Conservation (phyloP, 441 rosid species). For the Daphne laureola region DNA sequence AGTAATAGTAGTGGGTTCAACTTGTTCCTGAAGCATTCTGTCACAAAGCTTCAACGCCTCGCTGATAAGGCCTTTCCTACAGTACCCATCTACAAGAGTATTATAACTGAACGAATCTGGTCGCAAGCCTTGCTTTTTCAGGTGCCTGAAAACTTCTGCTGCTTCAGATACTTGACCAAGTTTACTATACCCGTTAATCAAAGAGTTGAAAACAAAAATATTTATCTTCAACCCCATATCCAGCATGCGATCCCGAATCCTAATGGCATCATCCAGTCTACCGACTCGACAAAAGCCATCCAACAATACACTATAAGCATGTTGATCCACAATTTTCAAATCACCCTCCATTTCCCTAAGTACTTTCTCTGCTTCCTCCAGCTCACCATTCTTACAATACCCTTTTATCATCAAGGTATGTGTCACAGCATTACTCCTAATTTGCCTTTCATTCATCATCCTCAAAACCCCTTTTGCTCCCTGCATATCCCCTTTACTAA, state of each 20-base stretch:
- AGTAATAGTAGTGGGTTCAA: constrained; percentile 41
- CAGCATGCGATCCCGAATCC: constrained; percentile 57
- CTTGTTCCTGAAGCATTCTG: constrained; percentile 39
- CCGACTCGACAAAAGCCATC: constrained; percentile 67
- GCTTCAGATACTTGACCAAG: constrained; percentile 43
- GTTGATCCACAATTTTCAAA: constrained; percentile 42
- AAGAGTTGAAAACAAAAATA: constrained; percentile 56
- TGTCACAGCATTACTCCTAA: constrained; percentile 43
- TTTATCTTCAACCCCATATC: constrained; percentile 53
- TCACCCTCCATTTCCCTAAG: constrained; percentile 31
- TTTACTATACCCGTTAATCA: constrained; percentile 79
- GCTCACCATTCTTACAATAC: constrained; percentile 40
- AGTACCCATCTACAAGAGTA: constrained; percentile 71
- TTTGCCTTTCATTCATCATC: constrained; percentile 46
- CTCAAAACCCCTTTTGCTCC: constrained; percentile 34
- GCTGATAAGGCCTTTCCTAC: constrained; percentile 39
- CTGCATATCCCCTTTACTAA: constrained; percentile 46
- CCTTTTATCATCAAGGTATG: constrained; percentile 56
- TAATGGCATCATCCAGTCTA: constrained; percentile 47
- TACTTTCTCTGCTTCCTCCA: constrained; percentile 63
- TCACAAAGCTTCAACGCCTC: constrained; percentile 61
- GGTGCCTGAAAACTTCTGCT: constrained; percentile 26
- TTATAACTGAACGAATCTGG: constrained; percentile 72
- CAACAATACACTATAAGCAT: constrained; percentile 58
- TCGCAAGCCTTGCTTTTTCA: constrained; percentile 53